Conservation (phyloP, 805 yeast species). For the Cyberlindnera maclurae region DNA sequence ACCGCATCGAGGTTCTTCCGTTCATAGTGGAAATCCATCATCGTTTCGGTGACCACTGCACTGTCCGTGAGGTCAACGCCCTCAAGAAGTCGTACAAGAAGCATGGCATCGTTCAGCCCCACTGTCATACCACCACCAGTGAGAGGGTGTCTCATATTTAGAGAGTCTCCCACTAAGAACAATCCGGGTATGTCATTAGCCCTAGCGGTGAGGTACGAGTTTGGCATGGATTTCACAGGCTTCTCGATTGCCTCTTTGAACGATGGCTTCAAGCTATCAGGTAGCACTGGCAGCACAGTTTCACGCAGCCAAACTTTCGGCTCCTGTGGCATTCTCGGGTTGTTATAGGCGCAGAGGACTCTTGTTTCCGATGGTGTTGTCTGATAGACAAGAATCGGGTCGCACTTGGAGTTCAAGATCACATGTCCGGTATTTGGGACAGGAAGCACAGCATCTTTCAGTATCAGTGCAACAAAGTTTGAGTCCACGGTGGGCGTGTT, state of each 20-base stretch:
- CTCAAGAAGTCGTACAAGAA: constrained; percentile 57
- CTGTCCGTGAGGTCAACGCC: constrained; percentile 50
- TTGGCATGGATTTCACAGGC: constrained; percentile 83
- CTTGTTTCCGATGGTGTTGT: constrained; percentile 78
- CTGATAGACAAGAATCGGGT: constrained; percentile 87
- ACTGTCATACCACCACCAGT: constrained; percentile 99
- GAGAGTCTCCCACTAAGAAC: constrained; percentile 83
- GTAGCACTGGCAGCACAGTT: constrained; percentile 63
- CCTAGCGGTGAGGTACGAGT: constrained; percentile 79
- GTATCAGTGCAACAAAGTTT: constrained; percentile 78
- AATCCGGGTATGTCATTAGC: constrained; percentile 67
- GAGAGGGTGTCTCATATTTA: constrained; percentile 96
- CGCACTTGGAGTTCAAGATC: constrained; percentile 65
- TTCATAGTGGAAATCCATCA: constrained; percentile 64
- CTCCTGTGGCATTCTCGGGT: constrained; percentile 66
- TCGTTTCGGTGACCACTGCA: constrained; percentile 44
- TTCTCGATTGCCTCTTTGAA: constrained; percentile 56
- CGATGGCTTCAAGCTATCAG: constrained; percentile 56
- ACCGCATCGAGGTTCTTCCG: constrained; percentile 79
- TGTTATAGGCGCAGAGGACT: constrained; percentile 80
- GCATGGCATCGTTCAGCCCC: constrained; percentile 77
- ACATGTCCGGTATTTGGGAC: constrained; percentile 81
- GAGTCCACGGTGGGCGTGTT: constrained; percentile 67
- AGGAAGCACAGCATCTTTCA: constrained; percentile 72
- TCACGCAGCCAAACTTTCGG: constrained; percentile 51